Conservation (phyloP, 1,284 basidiomycete genomes). For the Austroboletus novae-zelandiae region DNA sequence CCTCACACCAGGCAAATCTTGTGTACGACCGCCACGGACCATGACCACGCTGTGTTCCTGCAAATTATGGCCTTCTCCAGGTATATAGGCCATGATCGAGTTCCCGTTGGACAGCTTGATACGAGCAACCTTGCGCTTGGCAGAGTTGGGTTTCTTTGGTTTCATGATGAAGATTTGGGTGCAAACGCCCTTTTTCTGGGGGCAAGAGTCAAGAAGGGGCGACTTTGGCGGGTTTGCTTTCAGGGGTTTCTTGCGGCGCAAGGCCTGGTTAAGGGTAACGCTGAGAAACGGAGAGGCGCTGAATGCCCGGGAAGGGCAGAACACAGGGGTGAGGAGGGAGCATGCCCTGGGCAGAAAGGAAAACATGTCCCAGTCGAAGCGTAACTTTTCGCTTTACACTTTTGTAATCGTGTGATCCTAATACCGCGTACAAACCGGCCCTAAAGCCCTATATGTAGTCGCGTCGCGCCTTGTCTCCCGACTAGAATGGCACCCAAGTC, state of each 20-base stretch:
- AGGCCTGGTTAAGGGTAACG: slow-evolving; percentile 82
- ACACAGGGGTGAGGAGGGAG: slow-evolving; percentile 5
- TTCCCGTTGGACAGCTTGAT: slow-evolving; percentile 92
- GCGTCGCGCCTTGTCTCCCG: slow-evolving; percentile 18
- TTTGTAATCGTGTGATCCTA: slow-evolving; percentile 5
- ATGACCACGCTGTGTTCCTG: slow-evolving; percentile 98
- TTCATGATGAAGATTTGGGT: slow-evolving; percentile 81
- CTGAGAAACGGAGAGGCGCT: slow-evolving; percentile 57
- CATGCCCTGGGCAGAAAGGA: slow-evolving; percentile 23
- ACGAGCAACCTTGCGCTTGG: slow-evolving; percentile 94
- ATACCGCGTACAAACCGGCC: slow-evolving; percentile 36
- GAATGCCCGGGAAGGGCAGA: slow-evolving; percentile 51
- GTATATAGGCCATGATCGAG: slow-evolving; percentile 91
- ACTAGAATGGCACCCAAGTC: slow-evolving; percentile 44
- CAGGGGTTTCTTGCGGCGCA: slow-evolving; percentile 55
- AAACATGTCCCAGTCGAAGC: slow-evolving; percentile 14
- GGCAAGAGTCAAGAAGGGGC: slow-evolving; percentile 75
- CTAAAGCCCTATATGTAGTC: slow-evolving; percentile 28
- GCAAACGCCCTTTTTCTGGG: slow-evolving; percentile 90
- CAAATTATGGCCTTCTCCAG: slow-evolving; percentile 96
- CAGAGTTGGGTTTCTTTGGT: slow-evolving; percentile 99
- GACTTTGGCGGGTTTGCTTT: slow-evolving; percentile 58
- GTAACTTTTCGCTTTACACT: background rate
- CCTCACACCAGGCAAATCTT: slow-evolving; percentile 97
- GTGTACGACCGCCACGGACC: slow-evolving; percentile 90